A percentile compares a stretch with the other conserved stretches of the same genome.
Conservation (phyloP, 139 green algal species). For the Spirogloea muscicola region DNA sequence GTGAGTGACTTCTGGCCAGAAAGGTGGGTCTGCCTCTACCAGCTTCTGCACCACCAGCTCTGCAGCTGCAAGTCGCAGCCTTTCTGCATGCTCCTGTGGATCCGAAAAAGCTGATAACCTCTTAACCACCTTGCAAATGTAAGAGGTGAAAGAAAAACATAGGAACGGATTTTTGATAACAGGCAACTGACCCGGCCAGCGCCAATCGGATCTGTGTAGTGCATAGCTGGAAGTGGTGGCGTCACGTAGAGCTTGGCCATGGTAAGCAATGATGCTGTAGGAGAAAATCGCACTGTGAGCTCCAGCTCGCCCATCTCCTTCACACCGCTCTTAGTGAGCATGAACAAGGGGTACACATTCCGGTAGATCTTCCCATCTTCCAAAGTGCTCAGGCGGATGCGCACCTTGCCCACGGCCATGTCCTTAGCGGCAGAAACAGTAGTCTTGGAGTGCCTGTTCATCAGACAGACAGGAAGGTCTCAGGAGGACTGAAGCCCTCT, state of each 20-base stretch:
- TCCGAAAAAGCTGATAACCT: too few species aligned
- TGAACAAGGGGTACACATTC: slow-evolving; percentile 5
- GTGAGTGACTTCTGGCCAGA: not conserved
- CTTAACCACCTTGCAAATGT: too few species aligned
- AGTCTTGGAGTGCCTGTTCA: too few species aligned
- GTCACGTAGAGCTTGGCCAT: not conserved
- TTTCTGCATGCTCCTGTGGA: not conserved
- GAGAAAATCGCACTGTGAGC: slow-evolving; percentile 14
- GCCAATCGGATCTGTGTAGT: slow-evolving; percentile 9
- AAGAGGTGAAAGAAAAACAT: too few species aligned
- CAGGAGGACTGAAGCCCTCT: too few species aligned
- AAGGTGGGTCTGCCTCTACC: not conserved
- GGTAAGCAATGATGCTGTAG: not conserved
- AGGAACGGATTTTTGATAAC: too few species aligned
- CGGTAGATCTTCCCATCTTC: slow-evolving; percentile 22
- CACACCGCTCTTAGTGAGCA: slow-evolving; percentile 14
- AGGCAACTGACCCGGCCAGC: too few species aligned
- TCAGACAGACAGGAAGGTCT: too few species aligned
- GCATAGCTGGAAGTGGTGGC: not conserved
- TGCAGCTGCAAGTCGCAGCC: not conserved
- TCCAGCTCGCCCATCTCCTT: slow-evolving; percentile 33
- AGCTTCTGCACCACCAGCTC: not conserved
- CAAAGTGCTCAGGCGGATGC: slow-evolving; percentile 18
- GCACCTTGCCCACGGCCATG: slow-evolving; percentile 23
- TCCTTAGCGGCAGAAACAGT: slow-evolving; percentile 19